Conservation (phyloP, 2,329 filamentous ascomycete species). For the Mycocentrospora acerina region DNA sequence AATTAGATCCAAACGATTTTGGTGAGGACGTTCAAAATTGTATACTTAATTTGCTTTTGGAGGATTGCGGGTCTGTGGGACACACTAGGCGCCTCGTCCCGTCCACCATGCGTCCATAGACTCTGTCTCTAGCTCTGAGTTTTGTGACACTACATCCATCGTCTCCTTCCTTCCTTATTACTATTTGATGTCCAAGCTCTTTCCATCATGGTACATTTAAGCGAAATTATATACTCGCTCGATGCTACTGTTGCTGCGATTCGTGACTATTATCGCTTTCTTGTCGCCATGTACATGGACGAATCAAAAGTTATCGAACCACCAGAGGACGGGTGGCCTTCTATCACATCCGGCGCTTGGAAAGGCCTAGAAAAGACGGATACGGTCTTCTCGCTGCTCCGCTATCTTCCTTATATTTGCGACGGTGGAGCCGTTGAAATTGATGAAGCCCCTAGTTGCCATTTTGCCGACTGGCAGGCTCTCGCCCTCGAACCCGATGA, state of each 20-base stretch:
- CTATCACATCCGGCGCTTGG: not conserved
- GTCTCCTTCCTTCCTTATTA: no score
- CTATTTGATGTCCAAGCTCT: no score
- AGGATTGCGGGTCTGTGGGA: no score
- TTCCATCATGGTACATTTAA: no score
- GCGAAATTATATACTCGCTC: conserved; percentile 3
- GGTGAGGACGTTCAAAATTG: no score
- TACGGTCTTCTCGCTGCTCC: conserved; percentile 8
- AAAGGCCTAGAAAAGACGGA: conserved; percentile 6
- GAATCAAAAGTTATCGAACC: conserved; percentile 1
- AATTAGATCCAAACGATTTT: no score
- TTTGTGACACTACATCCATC: no score
- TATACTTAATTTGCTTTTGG: no score
- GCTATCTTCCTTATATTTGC: conserved; percentile 11
- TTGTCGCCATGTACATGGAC: conserved; percentile 6
- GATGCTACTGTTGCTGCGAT: conserved; percentile 2
- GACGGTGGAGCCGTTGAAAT: not conserved
- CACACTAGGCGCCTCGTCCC: no score
- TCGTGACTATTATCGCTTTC: conserved; percentile 3
- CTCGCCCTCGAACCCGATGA: not conserved
- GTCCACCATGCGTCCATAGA: no score
- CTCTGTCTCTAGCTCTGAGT: no score
- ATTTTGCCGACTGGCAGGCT: conserved; percentile 4
- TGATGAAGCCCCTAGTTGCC: conserved; percentile 1
- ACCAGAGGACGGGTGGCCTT: conserved; percentile 2